phyloP scores from a whole-genome alignment of 352 stramenopile genomes.

The Pythium dissotocum region DNA sequence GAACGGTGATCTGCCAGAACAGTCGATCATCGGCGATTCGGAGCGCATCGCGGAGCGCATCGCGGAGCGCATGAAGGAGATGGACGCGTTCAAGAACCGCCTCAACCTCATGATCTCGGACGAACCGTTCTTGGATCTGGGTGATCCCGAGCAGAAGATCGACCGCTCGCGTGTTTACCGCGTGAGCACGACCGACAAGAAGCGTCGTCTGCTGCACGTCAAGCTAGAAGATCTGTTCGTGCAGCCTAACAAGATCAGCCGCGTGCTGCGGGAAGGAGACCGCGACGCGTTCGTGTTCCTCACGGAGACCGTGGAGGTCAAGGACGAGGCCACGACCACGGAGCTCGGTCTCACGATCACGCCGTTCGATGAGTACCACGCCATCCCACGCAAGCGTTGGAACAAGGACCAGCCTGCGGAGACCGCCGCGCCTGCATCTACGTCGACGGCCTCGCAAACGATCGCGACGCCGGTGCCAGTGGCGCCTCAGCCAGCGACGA shows the following conservation, averaged over 20 bases:
- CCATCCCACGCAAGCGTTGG: conserved; percentile 25
- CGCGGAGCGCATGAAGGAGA: conserved; percentile 37
- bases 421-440: conserved; percentile 5
- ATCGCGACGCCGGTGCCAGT: background rate
- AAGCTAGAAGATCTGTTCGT: conserved; percentile 70
- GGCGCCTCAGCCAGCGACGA: background rate
- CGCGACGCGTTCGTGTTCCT: conserved; percentile 56
- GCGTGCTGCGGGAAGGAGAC: conserved; percentile 61
- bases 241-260: conserved; percentile 55
- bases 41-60: conserved; percentile 38
- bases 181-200: conserved; percentile 62
- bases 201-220: conserved; percentile 50
- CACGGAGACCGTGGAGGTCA: conserved; percentile 26
- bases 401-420: conserved; percentile 21
- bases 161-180: conserved; percentile 65
- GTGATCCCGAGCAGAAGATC: conserved; percentile 56
- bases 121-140: conserved; percentile 56
- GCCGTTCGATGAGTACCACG: conserved; percentile 56
- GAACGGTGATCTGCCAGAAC: conserved; percentile 43
- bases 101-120: conserved; percentile 85
- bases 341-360: conserved; percentile 46
- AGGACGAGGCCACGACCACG: conserved; percentile 34
- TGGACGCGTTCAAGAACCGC: conserved; percentile 66
- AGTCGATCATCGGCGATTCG: conserved; percentile 30
- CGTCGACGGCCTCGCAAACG: conserved; percentile 15